Base-by-base conservation (phyloP, 257 asterid genomes). In the Solanum verrucosum region DNA sequence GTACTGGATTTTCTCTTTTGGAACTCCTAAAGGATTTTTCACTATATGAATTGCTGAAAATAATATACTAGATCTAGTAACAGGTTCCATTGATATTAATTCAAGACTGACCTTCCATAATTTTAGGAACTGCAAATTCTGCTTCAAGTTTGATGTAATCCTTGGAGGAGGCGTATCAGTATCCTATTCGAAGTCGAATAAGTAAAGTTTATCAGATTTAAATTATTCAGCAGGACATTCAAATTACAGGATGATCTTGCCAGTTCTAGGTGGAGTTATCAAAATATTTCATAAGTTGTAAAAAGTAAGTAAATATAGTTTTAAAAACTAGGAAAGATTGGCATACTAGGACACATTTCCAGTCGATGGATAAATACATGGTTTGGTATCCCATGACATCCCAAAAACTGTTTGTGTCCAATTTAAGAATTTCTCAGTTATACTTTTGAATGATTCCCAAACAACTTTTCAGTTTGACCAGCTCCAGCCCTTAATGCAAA, bases 81-180 rank as follows among this genome's bases (percentile, higher is more conserved):
- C 89, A 33, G n/a, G 40, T 37, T 46, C 37, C 29, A 86, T 7
- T 84, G 23, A 73, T 79, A 77, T 35, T 15, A 67, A 84, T 87
- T 52, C 67, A 72, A 88, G 74, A 56, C 72, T 82, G 44, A 95
- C 96, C 98, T 97, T 96, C 96, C 98, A 95, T 88, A 94, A 83
- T 90, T 81, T 95, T 82, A 97, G 85, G 90, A 94, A 95, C 93
- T 92, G 98, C 93, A 97, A 91, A 92, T 93, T 97, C 92, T 95
- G 99, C 95, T 96, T 96, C 92, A 97, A 92, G 87, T 96, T 95
- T 81, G 98, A 89, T n/a, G 96, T 96, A 86, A 97, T 97, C 91
- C 99, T 93, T 65, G 97, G 98, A 92, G 98, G 94, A 44, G 94
- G 90, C 40, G 90, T 93, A 87, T 95, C 95, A 12, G 96, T 87